phyloP scores from a whole-genome alignment of 805 yeast genomes.

The Zygoascus ofunaensis region DNA sequence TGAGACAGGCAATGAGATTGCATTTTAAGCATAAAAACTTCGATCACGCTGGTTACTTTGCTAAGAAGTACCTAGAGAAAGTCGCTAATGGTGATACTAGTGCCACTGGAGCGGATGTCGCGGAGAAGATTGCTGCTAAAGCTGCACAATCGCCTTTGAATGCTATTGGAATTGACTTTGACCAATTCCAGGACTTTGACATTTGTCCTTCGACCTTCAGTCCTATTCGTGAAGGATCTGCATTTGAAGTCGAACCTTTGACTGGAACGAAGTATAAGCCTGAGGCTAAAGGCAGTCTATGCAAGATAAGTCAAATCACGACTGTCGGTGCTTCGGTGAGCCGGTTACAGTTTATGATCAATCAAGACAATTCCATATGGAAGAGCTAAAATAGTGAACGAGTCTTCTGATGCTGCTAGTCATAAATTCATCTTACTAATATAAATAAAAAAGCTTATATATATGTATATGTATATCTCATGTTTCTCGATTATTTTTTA shows the following conservation, averaged over 20 bases:
- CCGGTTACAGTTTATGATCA: slow-evolving; percentile 50
- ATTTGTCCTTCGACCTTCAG: slow-evolving; percentile 81
- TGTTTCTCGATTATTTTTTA: background rate
- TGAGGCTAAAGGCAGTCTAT: slow-evolving; percentile 67
- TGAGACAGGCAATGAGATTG: slow-evolving; percentile 92
- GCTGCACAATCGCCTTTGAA: slow-evolving; percentile 78
- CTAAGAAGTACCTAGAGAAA: slow-evolving; percentile 67
- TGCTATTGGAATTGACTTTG: slow-evolving; percentile 84
- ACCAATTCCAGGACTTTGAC: slow-evolving; percentile 83
- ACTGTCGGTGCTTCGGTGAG: slow-evolving; percentile 86
- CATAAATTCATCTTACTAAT: no score
- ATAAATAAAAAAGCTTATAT: no score
- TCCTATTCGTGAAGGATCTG: slow-evolving; percentile 77
- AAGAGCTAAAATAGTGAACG: background rate
- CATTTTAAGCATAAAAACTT: slow-evolving; percentile 82
- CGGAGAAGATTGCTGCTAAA: slow-evolving; percentile 67
- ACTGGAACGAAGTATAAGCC: slow-evolving; percentile 84
- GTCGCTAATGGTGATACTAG: slow-evolving; percentile 44
- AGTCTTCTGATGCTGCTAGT: no score
- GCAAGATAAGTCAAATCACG: slow-evolving; percentile 67
- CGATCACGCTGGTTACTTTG: slow-evolving; percentile 83
- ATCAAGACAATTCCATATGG: background rate
- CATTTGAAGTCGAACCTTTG: slow-evolving; percentile 64
- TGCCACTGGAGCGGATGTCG: slow-evolving; percentile 52
- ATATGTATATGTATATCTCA: no score